Evolutionary conservation across 768 basidiomycete genomes (phyloP).

Genomic region (Termitomyces sp.): DNA sequence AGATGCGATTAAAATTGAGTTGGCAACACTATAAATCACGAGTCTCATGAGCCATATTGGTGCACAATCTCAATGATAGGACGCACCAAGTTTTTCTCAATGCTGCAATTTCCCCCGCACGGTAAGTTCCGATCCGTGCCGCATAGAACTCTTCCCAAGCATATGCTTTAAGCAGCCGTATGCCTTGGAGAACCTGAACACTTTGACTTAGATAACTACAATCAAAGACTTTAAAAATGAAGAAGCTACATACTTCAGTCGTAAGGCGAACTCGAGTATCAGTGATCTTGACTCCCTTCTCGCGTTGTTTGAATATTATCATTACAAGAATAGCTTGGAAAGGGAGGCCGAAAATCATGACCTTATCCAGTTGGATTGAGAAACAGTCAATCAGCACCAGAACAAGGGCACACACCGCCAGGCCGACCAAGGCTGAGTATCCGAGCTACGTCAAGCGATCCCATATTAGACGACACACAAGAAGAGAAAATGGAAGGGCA

Average conservation of each 20-base stretch:
- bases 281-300: constrained; percentile 57
- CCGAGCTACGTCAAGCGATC: constrained; percentile 40
- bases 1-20: constrained; percentile 32
- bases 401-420: constrained; percentile 30
- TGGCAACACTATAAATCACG: constrained; percentile 25
- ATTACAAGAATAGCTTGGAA: constrained; percentile 47
- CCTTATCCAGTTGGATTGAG: constrained; percentile 16
- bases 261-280: constrained; percentile 61
- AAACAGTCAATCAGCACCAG: not conserved
- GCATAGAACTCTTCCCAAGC: constrained; percentile 53
- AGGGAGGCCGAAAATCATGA: constrained; percentile 54
- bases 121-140: constrained; percentile 31
- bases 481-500: not conserved
- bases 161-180: constrained; percentile 60
- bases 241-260: constrained; percentile 37
- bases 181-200: constrained; percentile 56
- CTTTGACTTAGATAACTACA: not conserved
- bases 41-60: not conserved
- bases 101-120: constrained; percentile 33
- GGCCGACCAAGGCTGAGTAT: constrained; percentile 63
- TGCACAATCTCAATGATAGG: not conserved
- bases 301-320: constrained; percentile 46
- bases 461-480: not conserved
- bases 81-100: constrained; percentile 33
- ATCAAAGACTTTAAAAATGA: not conserved